Evolutionary conservation across 2,329 filamentous ascomycete genomes (phyloP).

Genomic region (Penicillium thymicola): DNA sequence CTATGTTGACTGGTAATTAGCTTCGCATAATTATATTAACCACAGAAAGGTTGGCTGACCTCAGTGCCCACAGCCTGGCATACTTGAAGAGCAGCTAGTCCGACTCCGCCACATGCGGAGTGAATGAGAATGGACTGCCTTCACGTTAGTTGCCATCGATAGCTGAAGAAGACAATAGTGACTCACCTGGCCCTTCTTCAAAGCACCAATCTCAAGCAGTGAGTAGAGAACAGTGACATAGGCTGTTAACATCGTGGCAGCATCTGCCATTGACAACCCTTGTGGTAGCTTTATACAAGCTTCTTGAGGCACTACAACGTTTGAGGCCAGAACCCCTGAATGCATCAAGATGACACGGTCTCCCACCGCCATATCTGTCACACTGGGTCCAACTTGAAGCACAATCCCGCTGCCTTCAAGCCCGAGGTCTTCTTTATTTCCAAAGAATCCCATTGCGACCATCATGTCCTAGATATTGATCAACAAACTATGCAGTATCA

Average conservation of each 20-base stretch:
- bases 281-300: conserved; percentile 10
- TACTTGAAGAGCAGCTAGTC: conserved; percentile 21
- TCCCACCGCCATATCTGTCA: conserved; percentile 25
- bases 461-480: conserved; percentile 12
- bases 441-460: conserved; percentile 33
- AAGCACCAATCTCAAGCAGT: conserved; percentile 20
- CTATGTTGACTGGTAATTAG: not conserved
- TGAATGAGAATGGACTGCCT: conserved; percentile 24
- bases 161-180: not conserved
- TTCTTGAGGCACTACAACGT: not conserved
- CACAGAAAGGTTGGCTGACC: not conserved
- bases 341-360: conserved; percentile 28
- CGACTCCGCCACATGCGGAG: conserved; percentile 22
- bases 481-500: not conserved
- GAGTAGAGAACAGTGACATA: conserved; percentile 20
- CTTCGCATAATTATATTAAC: not conserved
- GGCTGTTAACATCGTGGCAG: conserved; percentile 13
- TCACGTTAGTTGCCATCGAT: not conserved
- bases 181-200: conserved; percentile 22
- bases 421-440: conserved; percentile 22
- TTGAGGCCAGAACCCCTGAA: conserved; percentile 8
- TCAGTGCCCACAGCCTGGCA: conserved; percentile 17
- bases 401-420: conserved; percentile 35
- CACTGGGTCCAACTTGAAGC: conserved; percentile 25
- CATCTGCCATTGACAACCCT: conserved; percentile 15